Base-by-base conservation (phyloP, 306 rosid species). In the Prunus mongolica region DNA sequence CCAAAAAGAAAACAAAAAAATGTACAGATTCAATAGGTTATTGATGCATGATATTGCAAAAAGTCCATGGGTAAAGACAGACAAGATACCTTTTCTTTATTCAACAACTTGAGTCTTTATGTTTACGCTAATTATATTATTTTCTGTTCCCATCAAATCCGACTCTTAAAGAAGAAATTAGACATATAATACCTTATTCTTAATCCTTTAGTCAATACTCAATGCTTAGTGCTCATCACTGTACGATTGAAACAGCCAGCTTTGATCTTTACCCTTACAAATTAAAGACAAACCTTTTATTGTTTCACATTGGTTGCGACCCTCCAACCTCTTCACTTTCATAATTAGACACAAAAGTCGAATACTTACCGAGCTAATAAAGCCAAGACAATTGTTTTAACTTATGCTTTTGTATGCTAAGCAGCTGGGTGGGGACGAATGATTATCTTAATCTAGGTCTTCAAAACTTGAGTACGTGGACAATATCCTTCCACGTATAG, bases 301-400 rank as follows among this genome's bases (percentile, higher is more conserved):
- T 34, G 41, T 34, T 34, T 34, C 41, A 34, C 41, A 34, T 34
- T 34, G 41, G 41, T 85, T 81, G 80, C 67, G 82, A 84, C 82
- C 66, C 83, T 79, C 74, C 80, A 73, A 79, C 82, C 86, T 41
- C 80, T 75, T 76, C 70, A 73, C 74, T 77, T 79, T 74, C 82
- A 63, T 67, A 85, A 84, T 78, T 82, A 69, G 81, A 79, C 76
- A 84, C 78, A 80, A 87, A 77, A 85, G 84, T 75, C 61, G 86
- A 84, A 82, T 84, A 83, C 86, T 69, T 74, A 82, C 88, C 89
- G 65, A 67, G 49, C 69, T 73, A 77, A 79, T 79, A 84, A 88
- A 87, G 91, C 75, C 75, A 56, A 50, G 78, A 76, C 68, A 65
- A 63, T 20, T 77, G 80, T 81, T 73, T 78, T 67, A 60, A n/a